These are phyloP conservation scores for Ceratobasidium sp. DNA, from an alignment of 1,284 basidiomycete genomes.

Conservation along the genomic window DNA sequence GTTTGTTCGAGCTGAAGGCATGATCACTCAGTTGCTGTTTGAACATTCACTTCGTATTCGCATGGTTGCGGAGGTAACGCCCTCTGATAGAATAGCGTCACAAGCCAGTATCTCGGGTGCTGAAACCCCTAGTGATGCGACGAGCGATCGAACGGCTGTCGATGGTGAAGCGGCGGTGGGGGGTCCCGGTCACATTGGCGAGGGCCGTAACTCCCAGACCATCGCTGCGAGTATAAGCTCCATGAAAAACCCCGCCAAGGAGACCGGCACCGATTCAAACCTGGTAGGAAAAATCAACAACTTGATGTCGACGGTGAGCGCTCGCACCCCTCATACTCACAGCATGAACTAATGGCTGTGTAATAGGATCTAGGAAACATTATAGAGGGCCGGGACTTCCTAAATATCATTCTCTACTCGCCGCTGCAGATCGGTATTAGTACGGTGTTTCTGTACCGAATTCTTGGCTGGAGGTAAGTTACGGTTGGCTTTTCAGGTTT, in stretches of 20 bases:
- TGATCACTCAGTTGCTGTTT: constrained; percentile 73
- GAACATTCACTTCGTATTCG: constrained; percentile 73
- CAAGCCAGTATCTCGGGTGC: constrained; percentile 46
- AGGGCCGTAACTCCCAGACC: constrained; percentile 17
- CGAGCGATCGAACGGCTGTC: constrained; percentile 38
- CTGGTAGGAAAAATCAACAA: constrained; percentile 68
- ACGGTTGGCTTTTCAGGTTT: not conserved
- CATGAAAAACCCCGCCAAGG: constrained; percentile 41
- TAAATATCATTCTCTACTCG: constrained; percentile 47
- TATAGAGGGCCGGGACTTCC: constrained; percentile 52
- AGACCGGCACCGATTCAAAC: constrained; percentile 48
- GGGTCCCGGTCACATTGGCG: constrained; percentile 39
- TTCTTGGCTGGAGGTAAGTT: constrained; percentile 52
- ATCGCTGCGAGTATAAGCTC: constrained; percentile 12
- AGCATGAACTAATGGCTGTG: constrained; percentile 49
- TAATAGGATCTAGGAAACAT: constrained; percentile 60
- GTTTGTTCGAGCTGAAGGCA: constrained; percentile 62
- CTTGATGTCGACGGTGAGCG: constrained; percentile 47
- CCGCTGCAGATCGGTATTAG: constrained; percentile 56
- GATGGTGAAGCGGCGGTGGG: constrained; percentile 43
- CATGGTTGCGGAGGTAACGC: constrained; percentile 50
- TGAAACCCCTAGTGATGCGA: constrained; percentile 43
- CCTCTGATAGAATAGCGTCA: too few relatives aligned
- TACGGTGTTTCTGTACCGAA: constrained; percentile 54
- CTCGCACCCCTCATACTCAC: constrained; percentile 40